Evolutionary conservation across 306 rosid genomes (phyloP), one percentile per base, ranked within the genome.

Genomic region (Begonia masoniana): DNA sequence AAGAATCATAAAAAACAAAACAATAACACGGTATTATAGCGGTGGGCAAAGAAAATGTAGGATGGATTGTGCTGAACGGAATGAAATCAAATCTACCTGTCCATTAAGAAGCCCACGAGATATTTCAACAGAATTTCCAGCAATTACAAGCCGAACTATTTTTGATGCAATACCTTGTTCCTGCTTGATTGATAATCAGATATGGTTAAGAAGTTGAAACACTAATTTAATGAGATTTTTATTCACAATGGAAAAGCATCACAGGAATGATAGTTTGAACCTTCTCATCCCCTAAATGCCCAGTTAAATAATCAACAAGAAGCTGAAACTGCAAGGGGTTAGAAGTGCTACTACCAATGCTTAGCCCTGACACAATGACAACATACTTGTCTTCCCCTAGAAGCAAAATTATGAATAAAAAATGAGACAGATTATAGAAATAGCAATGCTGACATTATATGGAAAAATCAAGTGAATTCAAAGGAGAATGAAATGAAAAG

Each of bases 301-400:
- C 97, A 10, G 97, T 91, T 56, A 91, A 81, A 71, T 91, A 94
- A 68, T 91, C 97, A 64, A 91, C 70, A 60, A 85, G 82, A 69
- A 91, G 97, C 86, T 85, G 97, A 69, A 85, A 73, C 60, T 76
- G 91, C 47, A 91, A 96, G 60, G 97, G 97, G 68, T 85, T 85
- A 52, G 76, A 74, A 67, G 42, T 60, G 77, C 82, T 68, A 69
- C 86, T 81, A 67, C 97, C 97, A 69, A 83, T 61, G 55, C 68
- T 75, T 62, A 91, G 68, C 57, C 97, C 97, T 0, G 97, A 91
- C 14, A 85, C 75, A 71, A 91, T 68, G 63, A 91, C 84, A 43
- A 85, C 82, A 61, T 80, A 83, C 58, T 81, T 91, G 70, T 81
- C 94, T 71, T 85, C 96, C 60, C 74, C 97, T 91, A 73, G 71